Conservation (phyloP, 2,329 filamentous ascomycete genomes). For the Pyricularia sp. region DNA sequence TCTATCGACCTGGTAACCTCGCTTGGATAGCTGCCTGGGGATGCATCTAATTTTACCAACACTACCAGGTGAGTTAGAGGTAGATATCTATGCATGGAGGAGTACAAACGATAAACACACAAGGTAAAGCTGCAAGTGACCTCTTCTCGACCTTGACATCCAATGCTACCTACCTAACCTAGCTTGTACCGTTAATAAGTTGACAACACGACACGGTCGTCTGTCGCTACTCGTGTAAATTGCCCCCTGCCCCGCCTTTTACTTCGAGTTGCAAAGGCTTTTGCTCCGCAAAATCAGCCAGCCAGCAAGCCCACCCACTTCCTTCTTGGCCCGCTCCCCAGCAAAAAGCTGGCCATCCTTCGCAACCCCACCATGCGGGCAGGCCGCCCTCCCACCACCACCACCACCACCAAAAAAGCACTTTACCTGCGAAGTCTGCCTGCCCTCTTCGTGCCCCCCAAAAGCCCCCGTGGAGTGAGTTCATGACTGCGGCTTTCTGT, state of each 20-base stretch:
- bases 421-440: background rate
- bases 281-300: background rate
- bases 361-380: constrained; percentile 1
- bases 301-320: background rate
- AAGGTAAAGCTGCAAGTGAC: background rate
- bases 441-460: background rate
- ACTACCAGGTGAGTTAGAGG: background rate
- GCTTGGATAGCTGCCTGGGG: background rate
- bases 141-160: background rate
- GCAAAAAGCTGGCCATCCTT: background rate
- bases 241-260: background rate
- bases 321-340: background rate
- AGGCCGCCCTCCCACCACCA: background rate
- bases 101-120: too few relatives aligned
- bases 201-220: background rate
- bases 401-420: background rate
- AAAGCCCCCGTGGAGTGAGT: background rate
- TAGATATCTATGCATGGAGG: background rate
- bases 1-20: background rate
- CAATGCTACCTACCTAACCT: background rate
- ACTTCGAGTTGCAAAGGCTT: background rate
- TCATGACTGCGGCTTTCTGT: background rate
- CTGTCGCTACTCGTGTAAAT: background rate
- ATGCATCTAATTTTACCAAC: background rate
- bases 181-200: background rate